These are phyloP conservation scores for Pisolithus albus DNA, from an alignment of 768 basidiomycete species.

Conservation along the genomic window DNA sequence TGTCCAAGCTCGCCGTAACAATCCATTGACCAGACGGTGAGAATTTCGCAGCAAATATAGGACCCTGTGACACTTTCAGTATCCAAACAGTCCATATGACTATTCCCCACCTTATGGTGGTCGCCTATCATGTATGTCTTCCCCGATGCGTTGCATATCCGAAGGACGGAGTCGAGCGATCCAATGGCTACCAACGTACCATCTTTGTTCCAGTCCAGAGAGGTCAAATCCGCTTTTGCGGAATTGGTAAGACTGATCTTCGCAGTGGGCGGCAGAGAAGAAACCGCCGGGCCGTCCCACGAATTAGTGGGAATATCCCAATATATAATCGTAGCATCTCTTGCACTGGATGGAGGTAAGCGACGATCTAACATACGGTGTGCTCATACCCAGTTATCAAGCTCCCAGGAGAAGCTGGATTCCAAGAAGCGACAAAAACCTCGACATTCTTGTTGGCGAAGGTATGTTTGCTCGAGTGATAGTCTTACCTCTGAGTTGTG, in stretches of 20 bases:
- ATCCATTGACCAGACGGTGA: conserved; percentile 69
- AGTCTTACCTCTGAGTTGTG: conserved; percentile 53
- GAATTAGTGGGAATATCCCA: conserved; percentile 55
- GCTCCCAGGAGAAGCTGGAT: conserved; percentile 51
- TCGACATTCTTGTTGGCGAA: conserved; percentile 22
- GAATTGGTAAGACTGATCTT: conserved; percentile 44
- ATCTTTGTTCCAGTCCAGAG: conserved; percentile 69
- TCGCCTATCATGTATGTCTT: conserved; percentile 53
- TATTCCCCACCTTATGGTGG: conserved; percentile 50
- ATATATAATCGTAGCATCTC: conserved; percentile 66
- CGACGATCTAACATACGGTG: conserved; percentile 1
- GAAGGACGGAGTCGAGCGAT: conserved; percentile 67
- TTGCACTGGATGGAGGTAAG: conserved; percentile 43
- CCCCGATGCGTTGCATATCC: conserved; percentile 60
- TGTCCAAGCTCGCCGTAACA: conserved; percentile 70
- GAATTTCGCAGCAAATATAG: conserved; percentile 74
- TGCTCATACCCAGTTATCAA: conserved; percentile 65
- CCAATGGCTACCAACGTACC: conserved; percentile 72
- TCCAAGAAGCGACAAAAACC: conserved; percentile 82
- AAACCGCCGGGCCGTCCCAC: conserved; percentile 12
- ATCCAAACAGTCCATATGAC: neutral
- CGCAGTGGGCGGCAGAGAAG: conserved; percentile 29
- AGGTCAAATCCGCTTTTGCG: conserved; percentile 59
- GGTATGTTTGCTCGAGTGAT: conserved; percentile 11
- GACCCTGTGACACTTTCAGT: conserved; percentile 46